These are phyloP conservation scores for Nakazawaea sp. DNA, from an alignment of 805 yeast genomes.

Conservation along the genomic window DNA sequence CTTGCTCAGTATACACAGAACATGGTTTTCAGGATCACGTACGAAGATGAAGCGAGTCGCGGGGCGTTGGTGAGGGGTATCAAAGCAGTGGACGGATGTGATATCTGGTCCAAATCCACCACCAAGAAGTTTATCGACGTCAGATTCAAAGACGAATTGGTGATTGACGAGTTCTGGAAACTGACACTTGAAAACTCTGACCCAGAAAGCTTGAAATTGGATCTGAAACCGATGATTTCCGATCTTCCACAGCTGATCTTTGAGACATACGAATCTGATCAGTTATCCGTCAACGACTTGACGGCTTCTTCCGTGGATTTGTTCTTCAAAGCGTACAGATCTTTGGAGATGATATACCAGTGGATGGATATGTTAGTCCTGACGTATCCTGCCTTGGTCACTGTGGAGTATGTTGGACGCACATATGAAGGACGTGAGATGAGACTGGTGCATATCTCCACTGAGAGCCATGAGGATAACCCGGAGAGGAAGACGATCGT, in stretches of 20 bases:
- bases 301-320: slow-evolving; percentile 29
- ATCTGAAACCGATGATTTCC: slow-evolving; percentile 37
- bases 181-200: not conserved
- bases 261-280: slow-evolving; percentile 34
- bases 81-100: slow-evolving; percentile 15
- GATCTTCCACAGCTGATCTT: slow-evolving; percentile 52
- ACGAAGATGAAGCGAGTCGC: slow-evolving; percentile 17
- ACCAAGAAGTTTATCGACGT: slow-evolving; percentile 41
- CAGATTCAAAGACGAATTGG: slow-evolving; percentile 16
- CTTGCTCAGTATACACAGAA: slow-evolving; percentile 33
- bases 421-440: slow-evolving; percentile 71
- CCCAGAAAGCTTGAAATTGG: slow-evolving; percentile 13
- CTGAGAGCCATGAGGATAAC: slow-evolving; percentile 27
- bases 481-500: slow-evolving; percentile 54
- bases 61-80: slow-evolving; percentile 14
- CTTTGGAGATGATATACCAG: slow-evolving; percentile 57
- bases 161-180: not conserved
- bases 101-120: slow-evolving; percentile 44
- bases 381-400: slow-evolving; percentile 59
- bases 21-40: slow-evolving; percentile 37
- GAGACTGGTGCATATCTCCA: slow-evolving; percentile 58
- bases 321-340: slow-evolving; percentile 67
- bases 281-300: slow-evolving; percentile 5
- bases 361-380: slow-evolving; percentile 62
- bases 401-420: slow-evolving; percentile 61